These are phyloP conservation scores for Penicillium nordicum DNA, from an alignment of 2,329 filamentous ascomycete genomes.

Conservation along the genomic window DNA sequence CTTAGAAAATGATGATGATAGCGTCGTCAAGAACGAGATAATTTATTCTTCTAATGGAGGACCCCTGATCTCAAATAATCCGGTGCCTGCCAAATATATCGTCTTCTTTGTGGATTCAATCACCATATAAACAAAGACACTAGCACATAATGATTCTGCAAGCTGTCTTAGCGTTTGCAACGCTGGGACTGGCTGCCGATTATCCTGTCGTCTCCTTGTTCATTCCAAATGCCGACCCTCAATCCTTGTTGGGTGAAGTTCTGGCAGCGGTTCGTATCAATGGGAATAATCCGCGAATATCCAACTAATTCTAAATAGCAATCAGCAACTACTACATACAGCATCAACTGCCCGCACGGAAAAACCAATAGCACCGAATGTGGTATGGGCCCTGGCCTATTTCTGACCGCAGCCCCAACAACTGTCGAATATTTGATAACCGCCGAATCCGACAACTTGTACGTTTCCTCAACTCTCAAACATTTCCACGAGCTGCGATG, in stretches of 20 bases:
- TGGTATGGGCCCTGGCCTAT: slow-evolving; percentile 28
- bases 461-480: background rate
- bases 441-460: slow-evolving; percentile 9
- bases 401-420: slow-evolving; percentile 17
- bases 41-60: background rate
- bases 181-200: slow-evolving; percentile 18
- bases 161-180: slow-evolving; percentile 16
- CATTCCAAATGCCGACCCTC: slow-evolving; percentile 21
- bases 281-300: background rate
- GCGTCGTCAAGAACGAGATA: background rate
- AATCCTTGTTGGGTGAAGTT: slow-evolving; percentile 26
- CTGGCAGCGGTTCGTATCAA: slow-evolving; percentile 20
- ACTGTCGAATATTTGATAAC: slow-evolving; percentile 12
- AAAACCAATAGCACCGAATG: slow-evolving; percentile 23
- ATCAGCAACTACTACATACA: slow-evolving; percentile 26
- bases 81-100: background rate
- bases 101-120: background rate
- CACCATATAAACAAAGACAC: background rate
- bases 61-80: background rate
- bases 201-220: slow-evolving; percentile 25
- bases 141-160: slow-evolving; percentile 13
- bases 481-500: rapidly evolving
- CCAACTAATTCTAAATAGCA: slow-evolving; percentile 11
- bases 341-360: slow-evolving; percentile 23
- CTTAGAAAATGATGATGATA: background rate